These are phyloP conservation scores for Stemphylium beticola DNA, from an alignment of 2,329 filamentous ascomycete species.

Conservation along the genomic window DNA sequence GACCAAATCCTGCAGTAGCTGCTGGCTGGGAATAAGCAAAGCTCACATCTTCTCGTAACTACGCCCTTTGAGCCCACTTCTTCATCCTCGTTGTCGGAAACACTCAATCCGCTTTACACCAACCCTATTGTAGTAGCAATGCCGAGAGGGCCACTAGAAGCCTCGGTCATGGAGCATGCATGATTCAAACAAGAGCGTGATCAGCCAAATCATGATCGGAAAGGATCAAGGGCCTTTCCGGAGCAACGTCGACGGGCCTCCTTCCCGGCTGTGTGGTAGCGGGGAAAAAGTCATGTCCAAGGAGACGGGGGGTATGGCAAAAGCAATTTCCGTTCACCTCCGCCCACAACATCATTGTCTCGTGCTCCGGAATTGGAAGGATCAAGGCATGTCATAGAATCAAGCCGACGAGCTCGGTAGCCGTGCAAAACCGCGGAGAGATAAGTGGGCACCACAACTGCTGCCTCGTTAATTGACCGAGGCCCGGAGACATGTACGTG, in stretches of 20 bases:
- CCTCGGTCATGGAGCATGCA: slow-evolving; percentile 2
- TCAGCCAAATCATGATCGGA: slow-evolving; percentile 21
- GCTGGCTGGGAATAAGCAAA: slow-evolving; percentile 13
- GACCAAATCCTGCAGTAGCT: slow-evolving; percentile 9
- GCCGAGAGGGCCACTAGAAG: slow-evolving; percentile 6
- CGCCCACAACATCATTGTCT: slow-evolving; percentile 10
- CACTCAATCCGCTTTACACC: slow-evolving; percentile 18
- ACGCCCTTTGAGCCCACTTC: slow-evolving; percentile 2
- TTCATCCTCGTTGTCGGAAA: slow-evolving; percentile 7
- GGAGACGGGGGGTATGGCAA: slow-evolving; percentile 2
- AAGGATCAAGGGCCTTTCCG: slow-evolving; percentile 17
- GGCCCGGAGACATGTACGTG: neutral
- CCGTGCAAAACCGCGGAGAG: neutral
- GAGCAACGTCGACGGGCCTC: slow-evolving; percentile 30
- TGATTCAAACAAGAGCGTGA: slow-evolving; percentile 13
- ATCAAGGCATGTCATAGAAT: neutral
- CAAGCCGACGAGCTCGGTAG: neutral
- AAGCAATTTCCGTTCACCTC: slow-evolving; percentile 16
- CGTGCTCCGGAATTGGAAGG: slow-evolving; percentile 11
- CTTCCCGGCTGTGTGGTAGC: slow-evolving; percentile 32
- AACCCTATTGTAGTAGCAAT: slow-evolving; percentile 7
- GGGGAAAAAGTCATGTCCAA: slow-evolving; percentile 11
- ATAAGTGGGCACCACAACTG: neutral
- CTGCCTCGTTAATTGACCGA: slow-evolving; percentile 5
- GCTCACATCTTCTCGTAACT: neutral